phyloP scores from a whole-genome alignment of 768 basidiomycete species.

The Pisolithus microcarpus region DNA sequence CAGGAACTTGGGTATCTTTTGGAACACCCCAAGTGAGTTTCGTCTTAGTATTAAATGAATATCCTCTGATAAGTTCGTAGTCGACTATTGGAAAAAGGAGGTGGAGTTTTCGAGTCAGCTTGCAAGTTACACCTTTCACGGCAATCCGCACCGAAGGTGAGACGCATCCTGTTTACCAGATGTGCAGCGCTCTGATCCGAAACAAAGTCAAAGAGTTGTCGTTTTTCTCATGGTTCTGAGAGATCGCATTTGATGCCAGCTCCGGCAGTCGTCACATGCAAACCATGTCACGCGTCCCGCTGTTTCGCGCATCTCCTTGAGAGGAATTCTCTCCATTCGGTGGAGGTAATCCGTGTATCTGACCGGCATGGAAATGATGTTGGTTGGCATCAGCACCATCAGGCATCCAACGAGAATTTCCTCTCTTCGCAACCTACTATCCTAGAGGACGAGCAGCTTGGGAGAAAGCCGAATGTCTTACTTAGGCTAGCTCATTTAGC shows the following conservation, averaged over 20 bases:
- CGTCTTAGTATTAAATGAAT: neutral
- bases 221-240: conserved; percentile 3
- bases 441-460: conserved; percentile 30
- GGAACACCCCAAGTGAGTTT: conserved; percentile 15
- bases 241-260: conserved; percentile 12
- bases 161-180: neutral
- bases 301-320: conserved; percentile 35
- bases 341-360: conserved; percentile 27
- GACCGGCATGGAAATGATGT: conserved; percentile 11
- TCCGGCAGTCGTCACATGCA: conserved; percentile 27
- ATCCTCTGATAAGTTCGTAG: conserved; percentile 14
- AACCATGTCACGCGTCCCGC: conserved; percentile 27
- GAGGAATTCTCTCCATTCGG: conserved; percentile 28
- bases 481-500: conserved; percentile 42
- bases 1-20: conserved; percentile 9
- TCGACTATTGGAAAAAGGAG: conserved; percentile 14
- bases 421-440: conserved; percentile 5
- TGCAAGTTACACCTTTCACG: conserved; percentile 18
- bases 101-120: conserved; percentile 30
- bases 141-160: conserved; percentile 11
- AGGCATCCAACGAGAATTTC: conserved; percentile 12
- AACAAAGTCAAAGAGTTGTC: conserved; percentile 16
- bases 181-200: conserved; percentile 1
- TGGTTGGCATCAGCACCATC: conserved; percentile 33
- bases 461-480: conserved; percentile 26